Evolutionary conservation across 2,329 filamentous ascomycete genomes (phyloP).

Genomic region (Aphanoascus verrucosus): DNA sequence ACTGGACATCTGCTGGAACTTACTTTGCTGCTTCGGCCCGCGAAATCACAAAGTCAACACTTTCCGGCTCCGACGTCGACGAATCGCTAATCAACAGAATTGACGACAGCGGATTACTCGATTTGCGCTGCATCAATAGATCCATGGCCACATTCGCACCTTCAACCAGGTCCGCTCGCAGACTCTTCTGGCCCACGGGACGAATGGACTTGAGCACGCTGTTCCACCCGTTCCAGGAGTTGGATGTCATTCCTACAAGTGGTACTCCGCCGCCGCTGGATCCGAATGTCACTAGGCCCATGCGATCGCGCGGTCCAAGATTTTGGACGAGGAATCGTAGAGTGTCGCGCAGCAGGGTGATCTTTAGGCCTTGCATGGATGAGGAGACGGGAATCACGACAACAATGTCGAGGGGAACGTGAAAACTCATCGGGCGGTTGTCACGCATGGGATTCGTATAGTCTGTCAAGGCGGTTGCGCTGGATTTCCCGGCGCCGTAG

Average conservation of each 20-base stretch:
- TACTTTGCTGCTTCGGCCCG: constrained; percentile 93
- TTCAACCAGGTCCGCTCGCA: constrained; percentile 91
- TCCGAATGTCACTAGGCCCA: constrained; percentile 95
- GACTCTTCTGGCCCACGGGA: constrained; percentile 90
- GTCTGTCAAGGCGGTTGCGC: constrained; percentile 80
- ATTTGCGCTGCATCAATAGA: constrained; percentile 91
- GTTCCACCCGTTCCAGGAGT: constrained; percentile 84
- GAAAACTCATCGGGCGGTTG: constrained; percentile 47
- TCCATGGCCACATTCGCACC: constrained; percentile 98
- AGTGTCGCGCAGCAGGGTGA: constrained; percentile 82
- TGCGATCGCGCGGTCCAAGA: constrained; percentile 83
- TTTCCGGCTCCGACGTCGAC: constrained; percentile 84
- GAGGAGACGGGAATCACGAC: constrained; percentile 95
- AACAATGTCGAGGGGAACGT: constrained; percentile 89
- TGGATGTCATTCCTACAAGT: constrained; percentile 95
- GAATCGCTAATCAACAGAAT: constrained; percentile 97
- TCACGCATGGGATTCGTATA: constrained; percentile 61
- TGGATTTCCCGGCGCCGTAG: constrained; percentile 71
- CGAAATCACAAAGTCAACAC: constrained; percentile 95
- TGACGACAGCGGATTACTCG: constrained; percentile 86
- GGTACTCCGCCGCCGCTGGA: constrained; percentile 88
- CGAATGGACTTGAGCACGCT: constrained; percentile 78
- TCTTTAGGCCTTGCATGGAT: constrained; percentile 99
- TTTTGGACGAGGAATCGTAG: constrained; percentile 84
- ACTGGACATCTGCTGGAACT: constrained; percentile 28